Conservation (phyloP, 345 rosid genomes). For the Eucalyptus dawsonii region DNA sequence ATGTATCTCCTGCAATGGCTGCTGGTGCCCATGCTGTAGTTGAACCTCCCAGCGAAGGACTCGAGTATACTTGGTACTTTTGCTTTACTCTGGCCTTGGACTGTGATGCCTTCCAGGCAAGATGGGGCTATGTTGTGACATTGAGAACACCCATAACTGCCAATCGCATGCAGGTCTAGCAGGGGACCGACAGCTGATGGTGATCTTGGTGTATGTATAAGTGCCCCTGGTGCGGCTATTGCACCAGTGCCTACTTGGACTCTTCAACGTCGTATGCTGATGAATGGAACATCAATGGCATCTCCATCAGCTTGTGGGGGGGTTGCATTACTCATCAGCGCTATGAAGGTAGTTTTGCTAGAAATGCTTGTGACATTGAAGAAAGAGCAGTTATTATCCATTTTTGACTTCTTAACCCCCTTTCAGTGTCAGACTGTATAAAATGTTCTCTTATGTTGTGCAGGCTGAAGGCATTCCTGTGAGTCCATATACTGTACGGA, state of each 20-base stretch:
- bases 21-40: conserved; percentile 91
- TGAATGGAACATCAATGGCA: conserved; percentile 99
- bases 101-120: not conserved
- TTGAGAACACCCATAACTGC: not conserved
- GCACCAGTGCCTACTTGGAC: conserved; percentile 99
- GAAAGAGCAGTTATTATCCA: not conserved
- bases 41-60: conserved; percentile 89
- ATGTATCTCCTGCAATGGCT: conserved; percentile 98
- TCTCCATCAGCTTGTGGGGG: conserved; percentile 99
- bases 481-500: conserved; percentile 80
- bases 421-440: not conserved
- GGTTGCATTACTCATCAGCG: conserved; percentile 82
- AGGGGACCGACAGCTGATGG: conserved; percentile 98
- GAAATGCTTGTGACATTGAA: not conserved
- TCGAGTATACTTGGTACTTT: conserved; percentile 82
- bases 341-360: conserved; percentile 66
- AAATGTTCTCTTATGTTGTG: conserved; percentile 1
- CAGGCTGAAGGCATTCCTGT: conserved; percentile 75
- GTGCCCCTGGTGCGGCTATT: conserved; percentile 99
- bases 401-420: not conserved
- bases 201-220: conserved; percentile 85
- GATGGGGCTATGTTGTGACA: not conserved
- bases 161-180: conserved; percentile 70
- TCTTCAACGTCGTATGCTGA: conserved; percentile 93
- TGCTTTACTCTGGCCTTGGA: not conserved